phyloP scores from a whole-genome alignment of 257 asterid genomes.

The Petunia secreta region DNA sequence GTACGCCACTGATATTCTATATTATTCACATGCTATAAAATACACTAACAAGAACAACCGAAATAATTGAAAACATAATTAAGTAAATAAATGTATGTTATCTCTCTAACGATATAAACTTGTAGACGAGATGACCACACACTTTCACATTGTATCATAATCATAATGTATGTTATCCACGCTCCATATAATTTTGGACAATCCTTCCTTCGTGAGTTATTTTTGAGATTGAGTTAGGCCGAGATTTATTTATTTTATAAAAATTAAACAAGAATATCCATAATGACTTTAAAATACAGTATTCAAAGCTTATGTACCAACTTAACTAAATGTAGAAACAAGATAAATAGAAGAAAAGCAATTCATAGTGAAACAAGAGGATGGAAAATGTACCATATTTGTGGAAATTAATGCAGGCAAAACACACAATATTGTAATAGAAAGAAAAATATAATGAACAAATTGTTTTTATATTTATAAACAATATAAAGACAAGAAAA shows the following conservation, averaged over 20 bases:
- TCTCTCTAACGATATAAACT: too few relatives aligned
- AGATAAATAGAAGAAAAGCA: neutral
- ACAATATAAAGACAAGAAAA: neutral
- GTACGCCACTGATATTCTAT: too few relatives aligned
- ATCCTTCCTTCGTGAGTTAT: too few relatives aligned
- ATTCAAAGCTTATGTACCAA: neutral
- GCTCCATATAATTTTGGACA: too few relatives aligned
- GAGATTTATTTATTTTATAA: too few relatives aligned
- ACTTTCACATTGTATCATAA: too few relatives aligned
- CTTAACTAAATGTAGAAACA: too few relatives aligned
- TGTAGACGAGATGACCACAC: too few relatives aligned
- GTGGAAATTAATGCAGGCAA: neutral
- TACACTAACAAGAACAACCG: neutral
- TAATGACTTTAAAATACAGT: too few relatives aligned
- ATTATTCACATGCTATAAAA: neutral
- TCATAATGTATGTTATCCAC: too few relatives aligned
- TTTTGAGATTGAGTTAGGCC: too few relatives aligned
- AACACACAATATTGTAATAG: neutral
- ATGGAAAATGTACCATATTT: neutral
- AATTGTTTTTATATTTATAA: neutral
- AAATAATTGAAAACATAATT: neutral
- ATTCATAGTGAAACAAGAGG: neutral
- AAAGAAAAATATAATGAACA: neutral
- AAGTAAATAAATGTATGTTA: too few relatives aligned
- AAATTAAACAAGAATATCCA: neutral